Base-by-base conservation (phyloP, 2,329 filamentous ascomycete species). In the Escovopsis sp. region DNA sequence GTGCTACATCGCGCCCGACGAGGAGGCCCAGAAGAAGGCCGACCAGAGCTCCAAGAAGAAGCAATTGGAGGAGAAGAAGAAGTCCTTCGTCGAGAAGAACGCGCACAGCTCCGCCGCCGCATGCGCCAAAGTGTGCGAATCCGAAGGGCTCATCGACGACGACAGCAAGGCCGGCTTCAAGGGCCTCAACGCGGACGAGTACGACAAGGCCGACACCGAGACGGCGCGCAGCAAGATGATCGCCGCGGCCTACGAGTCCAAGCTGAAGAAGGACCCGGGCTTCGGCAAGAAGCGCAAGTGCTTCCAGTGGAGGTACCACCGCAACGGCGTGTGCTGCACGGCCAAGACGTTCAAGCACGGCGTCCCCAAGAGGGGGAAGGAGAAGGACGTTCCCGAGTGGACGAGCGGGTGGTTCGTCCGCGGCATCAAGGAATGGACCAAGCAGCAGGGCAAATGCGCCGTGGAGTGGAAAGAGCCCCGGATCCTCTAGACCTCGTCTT, bases 51-150 rank as follows among this genome's bases (percentile, higher is more conserved):
- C 51, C 28, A 59, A 54, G 32, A 53, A 53, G 7, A 58, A 61
- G 7, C 61, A 66, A 47, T 64, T 59, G 49, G 54, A 59, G 23
- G 56, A 61, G 33, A 54, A 57, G 1, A 58, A 68, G 7, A 63
- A 66, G 55, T 63, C 54, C 12, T 52, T 58, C 0, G 47, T 67
- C 10, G 65, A 72, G 52, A 65, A 61, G 39, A 54, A 59, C 5
- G 70, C 69, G 3, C 67, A 70, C 55, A 57, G 55, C 33, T 68
- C 65, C 0, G 54, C 57, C 11, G 64, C 68, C 37, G 58, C 66
- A n/a, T 75, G 72, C 50, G 60, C 64, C 5, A 62, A 59, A 37
- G 69, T 71, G 10, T 77, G 73, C 48, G 58, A 66, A 36, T 55
- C 61, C 4, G 59, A 62, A 19, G 59, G 54, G 3, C 52, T 66